phyloP scores from a whole-genome alignment of 2,329 filamentous ascomycete genomes.

The Dactylellina parvicollis region DNA sequence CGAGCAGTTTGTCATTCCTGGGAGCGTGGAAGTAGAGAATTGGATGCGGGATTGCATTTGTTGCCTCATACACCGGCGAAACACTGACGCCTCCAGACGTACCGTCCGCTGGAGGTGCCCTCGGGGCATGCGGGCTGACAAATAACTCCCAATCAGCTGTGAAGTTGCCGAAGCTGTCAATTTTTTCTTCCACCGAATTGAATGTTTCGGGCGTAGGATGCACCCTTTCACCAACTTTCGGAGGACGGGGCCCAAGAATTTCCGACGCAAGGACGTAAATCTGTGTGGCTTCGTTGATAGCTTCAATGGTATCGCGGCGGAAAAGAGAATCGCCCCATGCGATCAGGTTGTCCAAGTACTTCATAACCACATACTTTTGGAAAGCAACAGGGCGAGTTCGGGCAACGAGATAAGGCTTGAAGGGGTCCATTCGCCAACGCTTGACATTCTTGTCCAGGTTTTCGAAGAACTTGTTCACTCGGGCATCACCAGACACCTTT shows the following conservation, averaged over 20 bases:
- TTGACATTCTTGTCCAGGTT: no score
- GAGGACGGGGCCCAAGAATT: constrained; percentile 55
- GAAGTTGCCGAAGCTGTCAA: constrained; percentile 6
- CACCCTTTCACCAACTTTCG: no score
- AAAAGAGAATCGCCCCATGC: constrained; percentile 59
- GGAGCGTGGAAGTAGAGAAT: constrained; percentile 51
- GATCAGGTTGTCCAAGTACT: constrained; percentile 60
- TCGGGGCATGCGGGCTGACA: no score
- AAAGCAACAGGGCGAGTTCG: constrained; percentile 57
- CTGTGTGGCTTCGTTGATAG: constrained; percentile 59
- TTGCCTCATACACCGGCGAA: no score
- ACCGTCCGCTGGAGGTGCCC: no score
- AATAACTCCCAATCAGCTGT: no score
- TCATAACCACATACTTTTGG: constrained; percentile 60
- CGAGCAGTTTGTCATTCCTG: constrained; percentile 41
- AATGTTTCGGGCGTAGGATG: no score
- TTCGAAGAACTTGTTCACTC: no score
- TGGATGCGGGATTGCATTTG: no score
- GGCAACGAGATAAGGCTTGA: constrained; percentile 57
- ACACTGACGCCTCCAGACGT: no score
- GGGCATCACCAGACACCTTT: no score
- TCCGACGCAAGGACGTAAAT: constrained; percentile 58
- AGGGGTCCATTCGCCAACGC: no score
- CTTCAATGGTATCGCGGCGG: constrained; percentile 56
- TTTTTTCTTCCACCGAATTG: background rate